phyloP scores from a whole-genome alignment of 2,329 filamentous ascomycete species.

The Paramyrothecium sp. region DNA sequence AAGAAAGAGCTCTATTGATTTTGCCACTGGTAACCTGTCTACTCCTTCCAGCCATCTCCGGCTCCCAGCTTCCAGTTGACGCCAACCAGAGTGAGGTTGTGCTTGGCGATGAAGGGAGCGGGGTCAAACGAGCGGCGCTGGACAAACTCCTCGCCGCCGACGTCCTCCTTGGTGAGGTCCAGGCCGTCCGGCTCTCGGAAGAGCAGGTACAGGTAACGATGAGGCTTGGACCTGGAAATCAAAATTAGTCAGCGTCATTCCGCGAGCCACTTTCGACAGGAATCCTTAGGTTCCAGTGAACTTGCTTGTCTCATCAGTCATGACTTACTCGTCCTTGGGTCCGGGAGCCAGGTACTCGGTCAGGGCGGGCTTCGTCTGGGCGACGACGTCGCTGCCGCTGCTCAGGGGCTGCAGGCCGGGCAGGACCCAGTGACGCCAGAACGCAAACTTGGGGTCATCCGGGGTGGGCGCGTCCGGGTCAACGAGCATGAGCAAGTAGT shows the following conservation, averaged over 20 bases:
- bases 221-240: slow-evolving; percentile 40
- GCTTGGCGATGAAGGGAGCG: slow-evolving; percentile 33
- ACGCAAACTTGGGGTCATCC: slow-evolving; percentile 52
- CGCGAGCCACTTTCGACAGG: neutral
- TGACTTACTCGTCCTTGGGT: slow-evolving; percentile 43
- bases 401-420: slow-evolving; percentile 33
- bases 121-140: slow-evolving; percentile 41
- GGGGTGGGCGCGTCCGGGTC: slow-evolving; percentile 56
- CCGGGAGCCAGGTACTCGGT: slow-evolving; percentile 44
- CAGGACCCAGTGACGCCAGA: slow-evolving; percentile 55
- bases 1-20: too few species aligned
- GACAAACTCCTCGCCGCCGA: slow-evolving; percentile 45
- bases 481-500: slow-evolving; percentile 47
- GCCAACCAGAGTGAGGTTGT: slow-evolving; percentile 36
- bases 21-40: neutral
- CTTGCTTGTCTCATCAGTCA: too few species aligned
- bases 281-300: too few species aligned
- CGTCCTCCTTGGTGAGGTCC: slow-evolving; percentile 35
- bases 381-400: slow-evolving; percentile 17
- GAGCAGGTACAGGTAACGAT: slow-evolving; percentile 44
- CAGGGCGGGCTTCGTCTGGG: slow-evolving; percentile 28
- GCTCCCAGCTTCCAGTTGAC: slow-evolving; percentile 46
- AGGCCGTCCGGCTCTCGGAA: slow-evolving; percentile 37
- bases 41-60: slow-evolving; percentile 38
- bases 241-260: neutral